A percentile compares a stretch with the other conserved stretches of the same genome.
These are phyloP conservation scores for Centaurea solstitialis DNA, from an alignment of 129 eudicot genomes.

Conservation along the genomic window DNA sequence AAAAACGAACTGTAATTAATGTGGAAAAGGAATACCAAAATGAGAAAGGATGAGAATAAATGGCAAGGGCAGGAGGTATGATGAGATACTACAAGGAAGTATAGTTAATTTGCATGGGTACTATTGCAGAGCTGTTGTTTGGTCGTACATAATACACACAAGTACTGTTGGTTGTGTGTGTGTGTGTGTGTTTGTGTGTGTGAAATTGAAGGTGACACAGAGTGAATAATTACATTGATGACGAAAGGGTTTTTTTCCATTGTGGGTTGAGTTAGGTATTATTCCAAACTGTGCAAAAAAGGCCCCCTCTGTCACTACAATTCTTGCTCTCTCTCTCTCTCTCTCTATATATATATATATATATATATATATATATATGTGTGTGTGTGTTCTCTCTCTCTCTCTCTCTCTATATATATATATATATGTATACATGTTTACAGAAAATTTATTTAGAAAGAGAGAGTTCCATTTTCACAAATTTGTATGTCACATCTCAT, in stretches of 20 bases:
- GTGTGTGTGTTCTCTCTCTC: no score
- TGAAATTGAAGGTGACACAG: constrained; percentile 32
- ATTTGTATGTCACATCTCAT: constrained; percentile 20
- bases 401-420: neutral
- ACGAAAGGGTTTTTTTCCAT: constrained; percentile 47
- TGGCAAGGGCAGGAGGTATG: constrained; percentile 27
- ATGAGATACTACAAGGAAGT: constrained; percentile 36
- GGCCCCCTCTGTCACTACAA: constrained; percentile 50
- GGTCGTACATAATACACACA: constrained; percentile 18
- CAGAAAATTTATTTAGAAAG: constrained; percentile 23
- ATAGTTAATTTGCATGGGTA: constrained; percentile 38
- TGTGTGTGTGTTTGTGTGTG: constrained; percentile 17
- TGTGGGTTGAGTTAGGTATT: constrained; percentile 44
- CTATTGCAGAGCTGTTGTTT: constrained; percentile 41
- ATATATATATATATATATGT: neutral
- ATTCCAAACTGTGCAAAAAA: constrained; percentile 50
- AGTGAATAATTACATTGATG: constrained; percentile 43
- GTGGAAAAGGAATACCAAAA: constrained; percentile 18
- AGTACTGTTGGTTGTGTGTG: neutral
- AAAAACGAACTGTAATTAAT: neutral
- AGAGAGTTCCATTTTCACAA: constrained; percentile 38
- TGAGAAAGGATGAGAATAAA: constrained; percentile 31
- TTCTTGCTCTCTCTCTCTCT: constrained; percentile 15
- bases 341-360: neutral
- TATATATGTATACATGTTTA: neutral